These are phyloP conservation scores for Hansenula lynferdii DNA, from an alignment of 1,139 yeast genomes.

Conservation along the genomic window DNA sequence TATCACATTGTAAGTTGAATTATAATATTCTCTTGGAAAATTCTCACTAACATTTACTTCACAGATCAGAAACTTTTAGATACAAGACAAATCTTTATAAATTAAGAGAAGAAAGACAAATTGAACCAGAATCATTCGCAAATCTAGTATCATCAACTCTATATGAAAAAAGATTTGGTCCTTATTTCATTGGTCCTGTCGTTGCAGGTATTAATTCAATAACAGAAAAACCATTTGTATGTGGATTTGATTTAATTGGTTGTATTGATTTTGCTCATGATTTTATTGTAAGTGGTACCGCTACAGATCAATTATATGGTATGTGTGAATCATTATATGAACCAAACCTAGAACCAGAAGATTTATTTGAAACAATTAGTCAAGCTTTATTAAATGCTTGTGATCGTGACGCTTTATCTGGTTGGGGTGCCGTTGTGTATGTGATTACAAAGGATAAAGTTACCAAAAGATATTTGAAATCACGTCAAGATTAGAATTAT, in stretches of 20 bases:
- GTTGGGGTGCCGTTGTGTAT: conserved; percentile 99
- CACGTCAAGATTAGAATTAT: conserved; percentile 95
- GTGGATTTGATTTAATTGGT: conserved; percentile 96
- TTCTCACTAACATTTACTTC: too few relatives aligned
- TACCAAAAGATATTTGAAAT: conserved; percentile 78
- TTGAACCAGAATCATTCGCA: conserved; percentile 93
- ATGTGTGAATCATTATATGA: conserved; percentile 98
- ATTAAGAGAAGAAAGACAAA: conserved; percentile 83
- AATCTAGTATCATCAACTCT: conserved; percentile 86
- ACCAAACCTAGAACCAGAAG: conserved; percentile 91
- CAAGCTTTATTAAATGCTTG: conserved; percentile 93
- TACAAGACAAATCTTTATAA: conserved; percentile 85
- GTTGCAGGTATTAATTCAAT: conserved; percentile 92
- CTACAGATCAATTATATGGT: conserved; percentile 92
- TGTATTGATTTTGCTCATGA: conserved; percentile 95
- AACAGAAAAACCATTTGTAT: conserved; percentile 80
- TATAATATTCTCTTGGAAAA: too few relatives aligned
- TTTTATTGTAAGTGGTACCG: conserved; percentile 97
- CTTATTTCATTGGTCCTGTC: conserved; percentile 94
- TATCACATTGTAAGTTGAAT: too few relatives aligned
- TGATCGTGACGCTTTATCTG: conserved; percentile 95
- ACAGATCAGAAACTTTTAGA: conserved; percentile 73
- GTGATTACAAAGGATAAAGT: conserved; percentile 91
- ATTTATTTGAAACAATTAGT: conserved; percentile 90
- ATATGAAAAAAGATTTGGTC: conserved; percentile 92